A percentile compares a stretch with the other conserved stretches of the same genome.
Evolutionary conservation across 176 grass and related monocot species (phyloP).

Genomic region (Tillandsia fasciculata): DNA sequence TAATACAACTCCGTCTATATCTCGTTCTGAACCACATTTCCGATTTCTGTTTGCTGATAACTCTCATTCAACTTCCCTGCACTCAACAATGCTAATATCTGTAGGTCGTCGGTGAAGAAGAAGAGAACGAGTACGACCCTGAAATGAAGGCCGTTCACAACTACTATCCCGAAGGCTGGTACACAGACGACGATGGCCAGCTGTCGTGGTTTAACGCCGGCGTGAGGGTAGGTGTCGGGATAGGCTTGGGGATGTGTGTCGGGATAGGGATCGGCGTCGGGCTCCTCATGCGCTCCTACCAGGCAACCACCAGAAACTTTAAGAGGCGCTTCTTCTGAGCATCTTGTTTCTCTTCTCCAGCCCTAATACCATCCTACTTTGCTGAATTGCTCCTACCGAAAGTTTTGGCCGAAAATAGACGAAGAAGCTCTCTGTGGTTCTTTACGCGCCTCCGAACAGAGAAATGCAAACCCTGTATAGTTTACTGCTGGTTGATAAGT

Average conservation of each 20-base stretch:
- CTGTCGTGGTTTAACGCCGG: constrained; percentile 96
- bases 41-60: no score
- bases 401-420: background rate
- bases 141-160: constrained; percentile 29
- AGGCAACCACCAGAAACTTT: constrained; percentile 70
- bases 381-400: background rate
- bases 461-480: background rate
- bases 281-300: constrained; percentile 79
- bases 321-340: constrained; percentile 76
- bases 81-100: background rate
- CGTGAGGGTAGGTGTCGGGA: constrained; percentile 77
- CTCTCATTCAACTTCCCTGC: no score
- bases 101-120: constrained; percentile 16
- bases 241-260: constrained; percentile 84
- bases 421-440: background rate
- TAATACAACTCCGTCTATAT: no score
- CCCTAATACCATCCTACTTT: background rate
- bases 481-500: background rate
- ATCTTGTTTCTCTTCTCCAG: background rate
- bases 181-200: constrained; percentile 48
- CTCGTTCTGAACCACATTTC: no score
- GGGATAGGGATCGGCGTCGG: constrained; percentile 92
- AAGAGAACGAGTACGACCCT: constrained; percentile 29
- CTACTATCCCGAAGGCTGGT: constrained; percentile 66
- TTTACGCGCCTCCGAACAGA: no score